Evolutionary conservation across 768 basidiomycete genomes (phyloP).

Genomic region (Rhizopogon rudus): DNA sequence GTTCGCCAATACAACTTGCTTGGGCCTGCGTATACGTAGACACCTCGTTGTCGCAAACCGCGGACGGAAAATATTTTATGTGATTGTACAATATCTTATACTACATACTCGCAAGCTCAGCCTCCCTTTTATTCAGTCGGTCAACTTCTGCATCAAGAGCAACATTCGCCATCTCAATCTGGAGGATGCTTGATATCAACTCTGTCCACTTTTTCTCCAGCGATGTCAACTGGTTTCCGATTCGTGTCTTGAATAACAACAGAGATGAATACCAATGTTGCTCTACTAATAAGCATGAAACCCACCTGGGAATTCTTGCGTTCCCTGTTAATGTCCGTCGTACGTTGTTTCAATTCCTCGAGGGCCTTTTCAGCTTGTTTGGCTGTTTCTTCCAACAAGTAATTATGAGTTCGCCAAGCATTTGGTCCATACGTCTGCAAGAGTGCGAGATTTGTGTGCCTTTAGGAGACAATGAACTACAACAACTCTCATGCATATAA

Average conservation of each 20-base stretch:
- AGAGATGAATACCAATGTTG: background rate
- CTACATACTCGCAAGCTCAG: conserved; percentile 46
- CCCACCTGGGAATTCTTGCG: conserved; percentile 81
- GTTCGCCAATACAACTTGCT: background rate
- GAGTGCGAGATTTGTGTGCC: conserved; percentile 78
- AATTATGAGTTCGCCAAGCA: conserved; percentile 90
- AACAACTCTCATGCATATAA: background rate
- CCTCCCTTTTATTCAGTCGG: conserved; percentile 51
- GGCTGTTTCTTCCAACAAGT: conserved; percentile 72
- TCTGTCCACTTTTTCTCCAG: conserved; percentile 92
- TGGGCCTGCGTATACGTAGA: background rate
- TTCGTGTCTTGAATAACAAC: conserved; percentile 48
- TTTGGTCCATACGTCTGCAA: conserved; percentile 86
- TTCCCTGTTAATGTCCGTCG: conserved; percentile 82
- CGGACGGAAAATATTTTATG: background rate
- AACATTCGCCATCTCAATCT: conserved; percentile 93
- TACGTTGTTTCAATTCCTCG: conserved; percentile 75
- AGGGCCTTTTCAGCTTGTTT: conserved; percentile 65
- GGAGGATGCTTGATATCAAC: conserved; percentile 82
- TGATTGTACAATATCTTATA: background rate
- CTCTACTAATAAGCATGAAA: background rate
- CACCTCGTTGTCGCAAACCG: background rate
- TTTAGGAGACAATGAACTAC: conserved; percentile 25
- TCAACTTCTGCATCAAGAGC: conserved; percentile 82
- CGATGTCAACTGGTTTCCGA: conserved; percentile 73